Evolutionary conservation across 192 early-diverging fungal species (phyloP).

Genomic region (Kickxella alabastrina): DNA sequence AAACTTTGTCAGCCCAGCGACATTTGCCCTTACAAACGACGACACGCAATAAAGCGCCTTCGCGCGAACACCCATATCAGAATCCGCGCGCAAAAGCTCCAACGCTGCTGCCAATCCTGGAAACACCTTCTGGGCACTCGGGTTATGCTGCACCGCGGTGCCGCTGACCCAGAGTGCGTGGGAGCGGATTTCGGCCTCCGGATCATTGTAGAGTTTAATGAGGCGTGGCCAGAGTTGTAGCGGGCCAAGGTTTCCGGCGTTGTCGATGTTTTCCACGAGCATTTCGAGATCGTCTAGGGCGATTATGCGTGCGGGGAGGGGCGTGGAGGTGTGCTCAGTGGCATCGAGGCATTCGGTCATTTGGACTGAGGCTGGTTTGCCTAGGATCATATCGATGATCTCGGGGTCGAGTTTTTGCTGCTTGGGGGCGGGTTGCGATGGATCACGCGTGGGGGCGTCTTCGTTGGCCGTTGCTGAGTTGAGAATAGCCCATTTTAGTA

Average conservation of each 20-base stretch:
- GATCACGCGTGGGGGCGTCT: conserved; percentile 55
- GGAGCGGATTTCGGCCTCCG: conserved; percentile 57
- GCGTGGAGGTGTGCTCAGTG: conserved; percentile 54
- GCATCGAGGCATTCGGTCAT: conserved; percentile 84
- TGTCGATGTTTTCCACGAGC: conserved; percentile 83
- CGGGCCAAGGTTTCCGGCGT: conserved; percentile 84
- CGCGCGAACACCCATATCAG: conserved; percentile 50
- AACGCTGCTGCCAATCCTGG: conserved; percentile 52
- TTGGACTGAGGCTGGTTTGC: conserved; percentile 79
- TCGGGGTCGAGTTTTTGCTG: conserved; percentile 68
- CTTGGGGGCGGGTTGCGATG: conserved; percentile 6
- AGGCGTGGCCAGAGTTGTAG: conserved; percentile 85
- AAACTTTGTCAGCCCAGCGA: conserved; percentile 57
- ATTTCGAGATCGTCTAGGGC: conserved; percentile 95
- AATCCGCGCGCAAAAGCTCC: conserved; percentile 36
- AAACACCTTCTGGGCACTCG: conserved; percentile 71
- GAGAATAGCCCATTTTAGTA: conserved; percentile 80
- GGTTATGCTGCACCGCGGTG: conserved; percentile 93
- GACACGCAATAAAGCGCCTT: conserved; percentile 73
- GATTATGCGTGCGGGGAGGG: conserved; percentile 61
- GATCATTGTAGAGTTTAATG: conserved; percentile 43
- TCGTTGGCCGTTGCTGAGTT: conserved; percentile 72
- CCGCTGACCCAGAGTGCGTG: conserved; percentile 87
- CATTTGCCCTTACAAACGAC: conserved; percentile 59
- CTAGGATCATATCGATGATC: conserved; percentile 88